phyloP scores from a whole-genome alignment of 192 early-diverging fungal genomes.

The Linnemannia hyalina region DNA sequence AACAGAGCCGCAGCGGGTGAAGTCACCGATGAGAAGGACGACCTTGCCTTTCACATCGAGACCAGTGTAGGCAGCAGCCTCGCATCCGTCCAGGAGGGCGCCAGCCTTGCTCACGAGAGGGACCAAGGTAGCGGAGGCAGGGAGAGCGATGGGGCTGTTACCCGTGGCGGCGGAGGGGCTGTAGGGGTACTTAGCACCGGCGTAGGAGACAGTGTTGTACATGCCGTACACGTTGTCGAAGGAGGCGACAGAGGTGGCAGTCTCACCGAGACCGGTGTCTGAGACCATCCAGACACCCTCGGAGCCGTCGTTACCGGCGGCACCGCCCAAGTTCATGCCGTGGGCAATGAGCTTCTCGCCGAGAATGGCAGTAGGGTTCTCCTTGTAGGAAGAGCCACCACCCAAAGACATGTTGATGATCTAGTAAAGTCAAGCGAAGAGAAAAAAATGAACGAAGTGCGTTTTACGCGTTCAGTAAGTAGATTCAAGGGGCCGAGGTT shows the following conservation, averaged over 20 bases:
- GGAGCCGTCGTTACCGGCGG: slow-evolving; percentile 82
- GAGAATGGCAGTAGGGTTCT: slow-evolving; percentile 60
- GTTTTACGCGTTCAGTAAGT: neutral
- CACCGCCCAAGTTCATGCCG: slow-evolving; percentile 70
- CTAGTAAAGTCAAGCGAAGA: slow-evolving; percentile 21
- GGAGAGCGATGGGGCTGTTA: slow-evolving; percentile 47
- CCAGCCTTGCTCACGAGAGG: slow-evolving; percentile 23
- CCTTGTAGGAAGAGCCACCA: slow-evolving; percentile 66
- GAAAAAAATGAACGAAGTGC: slow-evolving; percentile 1
- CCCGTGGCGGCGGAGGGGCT: slow-evolving; percentile 4
- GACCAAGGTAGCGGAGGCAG: slow-evolving; percentile 31
- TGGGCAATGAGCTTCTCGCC: slow-evolving; percentile 57
- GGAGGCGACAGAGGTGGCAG: slow-evolving; percentile 70
- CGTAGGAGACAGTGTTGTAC: slow-evolving; percentile 26
- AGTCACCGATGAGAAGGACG: slow-evolving; percentile 61
- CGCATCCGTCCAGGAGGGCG: slow-evolving; percentile 29
- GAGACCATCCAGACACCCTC: slow-evolving; percentile 41
- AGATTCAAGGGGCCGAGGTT: neutral
- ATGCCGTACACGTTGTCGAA: slow-evolving; percentile 59
- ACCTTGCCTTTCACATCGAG: slow-evolving; percentile 43
- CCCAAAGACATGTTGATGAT: slow-evolving; percentile 74
- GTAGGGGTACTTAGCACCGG: slow-evolving; percentile 20
- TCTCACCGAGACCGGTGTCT: slow-evolving; percentile 29
- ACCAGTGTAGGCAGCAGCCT: slow-evolving; percentile 8
- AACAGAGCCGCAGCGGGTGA: slow-evolving; percentile 47